Base-by-base conservation (phyloP, 2,329 filamentous ascomycete genomes). In the Aureobasidium musti region DNA sequence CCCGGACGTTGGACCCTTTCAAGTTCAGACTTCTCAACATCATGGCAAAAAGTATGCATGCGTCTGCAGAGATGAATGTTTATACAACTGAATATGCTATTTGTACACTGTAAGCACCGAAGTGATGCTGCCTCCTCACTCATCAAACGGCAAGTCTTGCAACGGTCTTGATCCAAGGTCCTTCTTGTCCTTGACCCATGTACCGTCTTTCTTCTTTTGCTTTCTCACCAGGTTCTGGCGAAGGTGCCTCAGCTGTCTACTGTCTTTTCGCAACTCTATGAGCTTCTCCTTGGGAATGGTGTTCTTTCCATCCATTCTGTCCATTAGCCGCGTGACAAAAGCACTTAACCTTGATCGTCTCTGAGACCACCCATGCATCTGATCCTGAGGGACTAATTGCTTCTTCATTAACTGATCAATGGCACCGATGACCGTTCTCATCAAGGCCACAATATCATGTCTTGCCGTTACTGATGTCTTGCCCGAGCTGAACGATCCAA, bases 331-430 rank as follows among this genome's bases (percentile, higher is more conserved):
- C 2, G 43, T 56, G 41, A 74, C 49, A 26, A 72, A 71, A 49
- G 68, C 54, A 13, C 37, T 63, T 23, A 76, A 57, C 45, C 69
- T 67, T 10, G 59, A 61, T 26, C 73, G 67, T 17, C 71, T 67
- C 13, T 60, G 66, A 19, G 56, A 43, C 73, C 72, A 75, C 11
- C 68, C 53, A 17, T 50, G 53, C 26, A 65, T 67, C 0, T 69
- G 66, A 14, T 67, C 67, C 6, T 57, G 39, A 19, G 72, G 71
- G 1, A 74, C 68, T 37, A 74, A 67, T 0, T 56, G 50, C 11
- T 69, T 69, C 37, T 68, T 65, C 39, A 73, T 67, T n/a, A 75
- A 47, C 13, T 68, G 72, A 63, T 76, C 73, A 39, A 77, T 74
- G 11, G 69, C 69, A 41, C 72, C 69, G 28, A 75, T 67, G 45